Percentiles rank a stretch among this genome's conserved stretches.
Evolutionary conservation across 192 early-diverging fungal genomes (phyloP).

Genomic region (Chytriomyces sp.): DNA sequence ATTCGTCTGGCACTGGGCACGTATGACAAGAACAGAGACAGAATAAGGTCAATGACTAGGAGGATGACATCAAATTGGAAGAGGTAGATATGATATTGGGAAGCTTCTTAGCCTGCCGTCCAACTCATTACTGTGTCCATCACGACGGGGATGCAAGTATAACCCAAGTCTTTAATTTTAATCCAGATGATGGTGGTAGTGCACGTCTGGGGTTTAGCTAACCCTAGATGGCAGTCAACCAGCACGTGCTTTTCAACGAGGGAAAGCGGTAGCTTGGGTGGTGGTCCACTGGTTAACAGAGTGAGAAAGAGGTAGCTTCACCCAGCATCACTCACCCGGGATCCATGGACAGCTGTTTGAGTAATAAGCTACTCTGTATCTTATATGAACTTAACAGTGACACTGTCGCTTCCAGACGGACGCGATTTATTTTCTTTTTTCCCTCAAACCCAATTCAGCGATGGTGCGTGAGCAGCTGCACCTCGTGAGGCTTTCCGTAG

Average conservation of each 20-base stretch:
- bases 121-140: constrained; percentile 5
- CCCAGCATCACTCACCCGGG: no score
- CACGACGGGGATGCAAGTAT: no score
- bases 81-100: no score
- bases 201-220: background rate
- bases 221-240: constrained; percentile 59
- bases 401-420: no score
- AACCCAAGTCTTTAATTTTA: no score
- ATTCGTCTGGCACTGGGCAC: background rate
- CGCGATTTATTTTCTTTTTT: background rate
- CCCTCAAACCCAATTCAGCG: background rate
- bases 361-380: no score
- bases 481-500: background rate
- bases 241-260: constrained; percentile 86
- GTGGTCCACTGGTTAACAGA: background rate
- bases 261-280: constrained; percentile 69
- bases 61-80: background rate
- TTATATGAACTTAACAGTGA: no score
- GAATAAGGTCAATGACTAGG: background rate
- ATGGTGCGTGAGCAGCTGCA: background rate
- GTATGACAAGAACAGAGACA: background rate
- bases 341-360: no score
- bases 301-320: background rate
- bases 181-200: constrained; percentile 30
- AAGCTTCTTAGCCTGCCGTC: no score